Evolutionary conservation across 192 early-diverging fungal species (phyloP).

Genomic region (Diversispora epigaea): DNA sequence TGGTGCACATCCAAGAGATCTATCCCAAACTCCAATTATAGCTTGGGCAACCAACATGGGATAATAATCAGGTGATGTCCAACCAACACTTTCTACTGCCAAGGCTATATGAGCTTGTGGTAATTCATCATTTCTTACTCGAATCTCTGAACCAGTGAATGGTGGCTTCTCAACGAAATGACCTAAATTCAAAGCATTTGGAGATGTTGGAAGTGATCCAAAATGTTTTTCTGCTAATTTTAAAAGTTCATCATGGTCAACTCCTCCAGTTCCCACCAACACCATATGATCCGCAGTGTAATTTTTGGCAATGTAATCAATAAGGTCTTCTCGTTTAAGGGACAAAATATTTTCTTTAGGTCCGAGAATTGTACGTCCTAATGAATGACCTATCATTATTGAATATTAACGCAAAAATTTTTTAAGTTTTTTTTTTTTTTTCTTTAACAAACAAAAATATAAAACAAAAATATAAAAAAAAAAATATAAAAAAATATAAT

Average conservation of each 20-base stretch:
- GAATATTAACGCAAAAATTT: background rate
- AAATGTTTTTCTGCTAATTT: conserved; percentile 93
- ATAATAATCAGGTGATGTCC: conserved; percentile 96
- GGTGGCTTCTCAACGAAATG: conserved; percentile 57
- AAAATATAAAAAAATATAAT: background rate
- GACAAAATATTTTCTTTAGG: conserved; percentile 91
- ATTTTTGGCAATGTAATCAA: conserved; percentile 88
- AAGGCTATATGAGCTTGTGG: conserved; percentile 95
- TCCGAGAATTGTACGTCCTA: conserved; percentile 93
- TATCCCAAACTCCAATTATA: conserved; percentile 97
- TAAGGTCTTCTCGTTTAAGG: conserved; percentile 81
- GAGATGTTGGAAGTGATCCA: conserved; percentile 65
- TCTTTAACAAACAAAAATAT: too few species aligned
- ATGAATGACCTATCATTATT: conserved; percentile 35
- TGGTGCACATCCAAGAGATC: conserved; percentile 83
- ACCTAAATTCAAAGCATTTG: conserved; percentile 47
- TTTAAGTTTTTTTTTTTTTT: too few species aligned
- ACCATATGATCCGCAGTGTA: conserved; percentile 98
- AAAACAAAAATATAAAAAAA: background rate
- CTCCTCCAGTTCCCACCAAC: conserved; percentile 86
- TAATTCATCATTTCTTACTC: conserved; percentile 84
- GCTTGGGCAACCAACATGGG: conserved; percentile 92
- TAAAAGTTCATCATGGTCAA: conserved; percentile 92
- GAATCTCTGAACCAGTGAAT: conserved; percentile 91
- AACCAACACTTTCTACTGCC: conserved; percentile 94